Conservation (phyloP, 2,329 filamentous ascomycete species). For the Venturia oleaginea region DNA sequence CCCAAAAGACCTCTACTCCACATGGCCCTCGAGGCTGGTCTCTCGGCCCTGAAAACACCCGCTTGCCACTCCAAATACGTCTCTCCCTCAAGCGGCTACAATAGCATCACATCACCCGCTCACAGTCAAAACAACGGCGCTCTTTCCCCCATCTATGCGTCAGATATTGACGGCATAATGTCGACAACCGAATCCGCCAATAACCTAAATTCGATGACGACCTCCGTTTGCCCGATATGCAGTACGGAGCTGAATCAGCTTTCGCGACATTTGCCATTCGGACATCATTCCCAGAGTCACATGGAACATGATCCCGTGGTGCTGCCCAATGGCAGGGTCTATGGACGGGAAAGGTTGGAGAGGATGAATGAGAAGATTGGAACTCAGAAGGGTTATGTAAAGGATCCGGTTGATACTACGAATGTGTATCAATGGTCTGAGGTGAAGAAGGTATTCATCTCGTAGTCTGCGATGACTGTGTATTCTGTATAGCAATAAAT, state of each 20-base stretch:
- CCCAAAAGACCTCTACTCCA: slow-evolving; percentile 78
- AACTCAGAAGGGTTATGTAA: slow-evolving; percentile 55
- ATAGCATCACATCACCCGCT: slow-evolving; percentile 20
- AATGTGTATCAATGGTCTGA: slow-evolving; percentile 52
- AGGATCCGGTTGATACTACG: slow-evolving; percentile 60
- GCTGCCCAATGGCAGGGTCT: slow-evolving; percentile 78
- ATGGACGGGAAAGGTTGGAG: slow-evolving; percentile 64
- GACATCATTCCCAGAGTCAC: slow-evolving; percentile 87
- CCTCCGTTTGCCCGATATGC: slow-evolving; percentile 79
- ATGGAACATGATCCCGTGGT: slow-evolving; percentile 82
- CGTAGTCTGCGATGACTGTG: background rate
- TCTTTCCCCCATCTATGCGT: background rate
- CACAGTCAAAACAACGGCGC: slow-evolving; percentile 5
- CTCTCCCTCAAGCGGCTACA: slow-evolving; percentile 38
- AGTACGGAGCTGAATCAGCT: slow-evolving; percentile 90
- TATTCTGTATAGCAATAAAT: background rate
- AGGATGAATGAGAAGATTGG: slow-evolving; percentile 74
- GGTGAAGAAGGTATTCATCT: slow-evolving; percentile 85
- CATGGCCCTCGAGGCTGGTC: slow-evolving; percentile 78
- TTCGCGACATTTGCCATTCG: slow-evolving; percentile 81
- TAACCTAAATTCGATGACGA: background rate
- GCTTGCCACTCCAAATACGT: slow-evolving; percentile 69
- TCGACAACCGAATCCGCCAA: background rate
- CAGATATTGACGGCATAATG: slow-evolving; percentile 8
- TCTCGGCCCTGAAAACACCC: slow-evolving; percentile 92